Evolutionary conservation across 805 yeast species (phyloP).

Genomic region (Saturnispora serradocipensis): DNA sequence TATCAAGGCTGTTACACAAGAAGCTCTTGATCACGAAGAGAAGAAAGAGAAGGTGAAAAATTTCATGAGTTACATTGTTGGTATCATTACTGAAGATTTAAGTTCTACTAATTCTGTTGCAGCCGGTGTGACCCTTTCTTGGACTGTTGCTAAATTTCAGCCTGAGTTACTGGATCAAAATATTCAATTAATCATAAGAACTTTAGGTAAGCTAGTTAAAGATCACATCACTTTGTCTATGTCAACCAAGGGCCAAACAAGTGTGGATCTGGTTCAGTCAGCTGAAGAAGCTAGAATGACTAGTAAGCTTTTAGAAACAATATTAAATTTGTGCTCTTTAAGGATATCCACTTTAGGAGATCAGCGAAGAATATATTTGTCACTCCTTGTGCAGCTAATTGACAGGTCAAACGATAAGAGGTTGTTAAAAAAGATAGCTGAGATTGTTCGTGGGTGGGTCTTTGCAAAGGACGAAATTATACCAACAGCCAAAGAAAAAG

Average conservation of each 20-base stretch:
- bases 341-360: slow-evolving; percentile 87
- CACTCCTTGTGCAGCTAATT: slow-evolving; percentile 79
- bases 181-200: slow-evolving; percentile 70
- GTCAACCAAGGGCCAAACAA: slow-evolving; percentile 28
- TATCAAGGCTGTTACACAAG: slow-evolving; percentile 52
- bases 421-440: slow-evolving; percentile 63
- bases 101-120: slow-evolving; percentile 63
- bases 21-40: slow-evolving; percentile 43
- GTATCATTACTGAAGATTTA: slow-evolving; percentile 73
- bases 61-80: slow-evolving; percentile 51
- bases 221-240: slow-evolving; percentile 70
- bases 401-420: slow-evolving; percentile 79
- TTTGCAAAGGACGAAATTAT: slow-evolving; percentile 73
- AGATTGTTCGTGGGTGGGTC: slow-evolving; percentile 81
- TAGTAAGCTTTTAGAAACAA: slow-evolving; percentile 63
- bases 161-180: slow-evolving; percentile 70
- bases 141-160: slow-evolving; percentile 68
- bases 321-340: slow-evolving; percentile 66
- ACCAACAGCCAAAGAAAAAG: slow-evolving; percentile 94
- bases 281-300: slow-evolving; percentile 75
- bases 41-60: slow-evolving; percentile 31
- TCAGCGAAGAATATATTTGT: slow-evolving; percentile 80
- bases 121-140: slow-evolving; percentile 76
- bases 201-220: slow-evolving; percentile 80
- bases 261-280: slow-evolving; percentile 16